Conservation (phyloP, 164 flowering plant genomes). For the Kalanchoe fedtschenkoi region DNA sequence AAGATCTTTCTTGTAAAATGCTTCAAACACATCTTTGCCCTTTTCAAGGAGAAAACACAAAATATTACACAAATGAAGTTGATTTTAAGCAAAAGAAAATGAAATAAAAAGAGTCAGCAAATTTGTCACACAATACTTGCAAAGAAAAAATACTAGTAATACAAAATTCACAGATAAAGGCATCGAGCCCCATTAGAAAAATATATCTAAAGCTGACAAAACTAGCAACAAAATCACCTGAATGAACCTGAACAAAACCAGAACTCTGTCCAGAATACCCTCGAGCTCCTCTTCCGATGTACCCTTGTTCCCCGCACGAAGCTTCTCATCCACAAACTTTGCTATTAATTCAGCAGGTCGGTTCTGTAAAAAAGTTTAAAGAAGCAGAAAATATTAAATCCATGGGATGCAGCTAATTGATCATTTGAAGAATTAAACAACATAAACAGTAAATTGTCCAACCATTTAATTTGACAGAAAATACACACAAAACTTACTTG, state of each 20-base stretch:
- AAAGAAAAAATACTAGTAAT: too few species aligned
- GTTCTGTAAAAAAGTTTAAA: constrained; percentile 63
- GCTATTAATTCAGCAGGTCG: constrained; percentile 98
- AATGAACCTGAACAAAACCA: constrained; percentile 93
- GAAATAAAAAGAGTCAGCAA: neutral
- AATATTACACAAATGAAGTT: too few species aligned
- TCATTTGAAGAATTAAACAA: neutral
- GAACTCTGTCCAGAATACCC: constrained; percentile 85
- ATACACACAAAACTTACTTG: constrained; percentile 38
- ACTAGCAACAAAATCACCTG: constrained; percentile 45
- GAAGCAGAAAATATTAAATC: neutral
- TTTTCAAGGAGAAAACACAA: constrained; percentile 14
- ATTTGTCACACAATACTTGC: neutral
- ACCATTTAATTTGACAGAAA: neutral
- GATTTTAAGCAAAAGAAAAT: neutral
- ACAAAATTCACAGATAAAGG: too few species aligned
- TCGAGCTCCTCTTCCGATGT: constrained; percentile 98
- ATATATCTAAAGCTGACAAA: neutral
- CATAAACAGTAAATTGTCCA: neutral
- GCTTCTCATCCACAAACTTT: constrained; percentile 96
- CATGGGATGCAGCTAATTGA: neutral
- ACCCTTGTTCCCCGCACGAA: constrained; percentile 99
- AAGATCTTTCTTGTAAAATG: constrained; percentile 98
- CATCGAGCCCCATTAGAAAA: too few species aligned
- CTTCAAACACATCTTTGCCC: constrained; percentile 99